Evolutionary conservation across 179 eudicot species (phyloP).

Genomic region (Dionaea muscipula): DNA sequence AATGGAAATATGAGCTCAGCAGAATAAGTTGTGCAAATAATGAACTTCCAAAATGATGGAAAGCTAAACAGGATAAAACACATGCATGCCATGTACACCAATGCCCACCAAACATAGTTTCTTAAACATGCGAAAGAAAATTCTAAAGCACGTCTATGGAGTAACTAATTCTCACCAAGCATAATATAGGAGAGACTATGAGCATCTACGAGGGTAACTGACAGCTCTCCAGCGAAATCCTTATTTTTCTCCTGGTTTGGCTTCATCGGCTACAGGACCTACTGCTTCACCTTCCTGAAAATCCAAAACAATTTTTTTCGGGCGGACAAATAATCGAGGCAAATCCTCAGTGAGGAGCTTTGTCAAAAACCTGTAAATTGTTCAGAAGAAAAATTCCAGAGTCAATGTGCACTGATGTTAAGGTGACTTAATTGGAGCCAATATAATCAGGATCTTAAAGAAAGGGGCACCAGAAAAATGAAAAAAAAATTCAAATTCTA

Average conservation of each 20-base stretch:
- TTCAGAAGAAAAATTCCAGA: not conserved
- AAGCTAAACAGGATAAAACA: too few species aligned
- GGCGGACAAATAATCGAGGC: constrained; percentile 88
- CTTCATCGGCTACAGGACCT: constrained; percentile 52
- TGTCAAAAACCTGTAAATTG: constrained; percentile 63
- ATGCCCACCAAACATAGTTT: not conserved
- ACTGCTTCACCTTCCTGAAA: constrained; percentile 86
- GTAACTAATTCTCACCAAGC: constrained; percentile 40
- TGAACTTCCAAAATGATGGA: too few species aligned
- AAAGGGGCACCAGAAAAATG: too few species aligned
- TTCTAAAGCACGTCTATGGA: not conserved
- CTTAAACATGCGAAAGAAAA: not conserved
- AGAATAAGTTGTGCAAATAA: too few species aligned
- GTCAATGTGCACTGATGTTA: too few species aligned
- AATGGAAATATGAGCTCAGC: not conserved
- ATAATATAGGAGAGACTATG: constrained; percentile 58
- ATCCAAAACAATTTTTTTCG: constrained; percentile 89
- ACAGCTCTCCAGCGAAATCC: constrained; percentile 84
- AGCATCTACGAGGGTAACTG: constrained; percentile 98
- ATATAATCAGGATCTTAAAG: too few species aligned
- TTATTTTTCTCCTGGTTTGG: constrained; percentile 61
- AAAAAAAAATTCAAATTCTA: too few species aligned
- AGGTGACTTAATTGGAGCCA: too few species aligned
- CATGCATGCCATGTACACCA: too few species aligned
- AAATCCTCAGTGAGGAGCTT: constrained; percentile 92